Evolutionary conservation across 2,329 filamentous ascomycete genomes (phyloP).

Genomic region (Xylariaceae sp.): DNA sequence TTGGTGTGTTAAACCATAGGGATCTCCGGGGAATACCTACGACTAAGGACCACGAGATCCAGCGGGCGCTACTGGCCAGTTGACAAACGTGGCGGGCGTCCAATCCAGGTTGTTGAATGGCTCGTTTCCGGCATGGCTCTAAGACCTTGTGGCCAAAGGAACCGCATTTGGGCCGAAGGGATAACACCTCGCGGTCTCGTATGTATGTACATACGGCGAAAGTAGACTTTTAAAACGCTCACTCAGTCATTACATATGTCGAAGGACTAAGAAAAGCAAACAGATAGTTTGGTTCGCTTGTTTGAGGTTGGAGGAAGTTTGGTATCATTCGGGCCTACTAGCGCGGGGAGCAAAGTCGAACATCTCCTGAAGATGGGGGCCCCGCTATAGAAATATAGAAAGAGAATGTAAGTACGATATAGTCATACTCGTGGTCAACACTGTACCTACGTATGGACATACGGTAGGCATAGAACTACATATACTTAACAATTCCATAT

Average conservation of each 20-base stretch:
- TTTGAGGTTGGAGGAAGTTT: background rate
- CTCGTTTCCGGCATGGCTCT: background rate
- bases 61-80: background rate
- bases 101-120: background rate
- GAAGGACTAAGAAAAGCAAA: too few species aligned
- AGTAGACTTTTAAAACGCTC: conserved; percentile 12
- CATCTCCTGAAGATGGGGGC: background rate
- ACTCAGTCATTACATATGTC: too few species aligned
- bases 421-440: too few species aligned
- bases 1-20: background rate
- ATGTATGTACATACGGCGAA: background rate
- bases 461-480: too few species aligned
- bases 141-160: conserved; percentile 5
- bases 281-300: background rate
- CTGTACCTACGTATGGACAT: too few species aligned
- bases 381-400: background rate
- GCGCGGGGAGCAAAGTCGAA: background rate
- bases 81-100: background rate
- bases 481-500: too few species aligned
- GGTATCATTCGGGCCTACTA: background rate
- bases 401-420: too few species aligned
- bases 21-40: background rate
- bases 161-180: conserved; percentile 20
- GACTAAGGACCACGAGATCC: background rate
- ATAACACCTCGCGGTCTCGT: conserved; percentile 2